Evolutionary conservation across 441 rosid species (phyloP).

Genomic region (Euphorbia celastroides): DNA sequence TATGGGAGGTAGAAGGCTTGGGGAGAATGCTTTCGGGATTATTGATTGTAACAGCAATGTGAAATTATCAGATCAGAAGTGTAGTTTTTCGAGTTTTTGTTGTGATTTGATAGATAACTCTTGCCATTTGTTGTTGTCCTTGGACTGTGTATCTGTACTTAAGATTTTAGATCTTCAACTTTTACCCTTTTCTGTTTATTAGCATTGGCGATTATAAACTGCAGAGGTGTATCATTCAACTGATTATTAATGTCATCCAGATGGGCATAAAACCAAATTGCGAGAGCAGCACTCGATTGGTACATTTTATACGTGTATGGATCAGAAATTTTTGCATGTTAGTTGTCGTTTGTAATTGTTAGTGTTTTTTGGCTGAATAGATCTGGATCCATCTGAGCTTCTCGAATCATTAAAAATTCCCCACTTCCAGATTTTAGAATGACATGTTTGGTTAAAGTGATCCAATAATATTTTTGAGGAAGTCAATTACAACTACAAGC

Average conservation of each 20-base stretch:
- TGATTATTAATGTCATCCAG: slow-evolving; percentile 1
- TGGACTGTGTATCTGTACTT: neutral
- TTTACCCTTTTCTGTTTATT: neutral
- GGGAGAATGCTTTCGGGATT: neutral
- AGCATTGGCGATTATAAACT: slow-evolving; percentile 12
- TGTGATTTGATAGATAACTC: neutral
- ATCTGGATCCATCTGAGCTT: no score
- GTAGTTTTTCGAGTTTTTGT: slow-evolving; percentile 20
- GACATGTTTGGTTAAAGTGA: no score
- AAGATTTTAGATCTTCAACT: neutral
- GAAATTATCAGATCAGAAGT: slow-evolving; percentile 17
- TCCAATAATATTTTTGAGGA: no score
- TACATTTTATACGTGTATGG: no score
- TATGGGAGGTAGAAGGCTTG: slow-evolving; percentile 59
- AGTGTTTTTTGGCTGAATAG: no score
- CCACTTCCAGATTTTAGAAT: no score
- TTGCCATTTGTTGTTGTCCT: neutral
- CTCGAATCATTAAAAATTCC: no score
- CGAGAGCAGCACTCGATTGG: neutral
- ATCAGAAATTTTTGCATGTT: no score
- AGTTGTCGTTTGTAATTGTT: no score
- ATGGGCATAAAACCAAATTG: neutral
- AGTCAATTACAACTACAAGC: no score
- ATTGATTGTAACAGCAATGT: slow-evolving; percentile 8
- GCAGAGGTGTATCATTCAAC: slow-evolving; percentile 11